Evolutionary conservation across 768 basidiomycete species (phyloP), one percentile per base, ranked within the genome.

Genomic region (Tylopilus vinaceipallidus): DNA sequence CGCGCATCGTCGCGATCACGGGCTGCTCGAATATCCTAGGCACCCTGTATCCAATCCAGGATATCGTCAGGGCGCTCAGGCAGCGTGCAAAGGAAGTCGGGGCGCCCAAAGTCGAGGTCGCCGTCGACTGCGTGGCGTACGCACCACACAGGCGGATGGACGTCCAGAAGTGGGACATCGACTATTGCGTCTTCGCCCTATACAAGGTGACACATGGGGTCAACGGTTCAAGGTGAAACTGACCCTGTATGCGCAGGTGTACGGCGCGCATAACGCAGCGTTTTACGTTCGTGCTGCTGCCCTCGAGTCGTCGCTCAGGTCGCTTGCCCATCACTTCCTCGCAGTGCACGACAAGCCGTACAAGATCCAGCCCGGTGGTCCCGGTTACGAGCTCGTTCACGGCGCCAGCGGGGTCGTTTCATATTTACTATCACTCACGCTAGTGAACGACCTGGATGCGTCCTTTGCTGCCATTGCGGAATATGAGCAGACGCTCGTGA

Each of bases 1-100:
- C 88, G 22, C 83, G 87, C 3, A 72, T 91, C 45, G 75, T 89
- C 39, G 84, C 89, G 0, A 81, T 89, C 64, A 78, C 83, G 1
- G 88, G 80, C 4, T 86, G 82, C 55, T 89, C 86, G 4, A 91
- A 91, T 60, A 76, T 91, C 46, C 75, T 90, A 19, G 88, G 89
- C 8, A 78, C 80, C 6, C 66, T 85, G 26, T 72, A 80, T 17
- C 82, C 85, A 0, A 76, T 90, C 10, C 76, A 81, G 53, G 77
- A 80, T 8, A 67, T 82, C 23, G 75, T 81, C 10, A 65, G 68
- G 22, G 79, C 79, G 3, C 69, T 82, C 9, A 66, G 86, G 13
- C 70, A 68, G 9, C 71, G 74, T 16, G 84, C 83, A 2, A 68
- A 66, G 35, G 72, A 74, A 17, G 70, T 76, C 44, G 83, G 86